Evolutionary conservation across 1,284 basidiomycete genomes (phyloP).

Genomic region (Malassezia globosa): DNA sequence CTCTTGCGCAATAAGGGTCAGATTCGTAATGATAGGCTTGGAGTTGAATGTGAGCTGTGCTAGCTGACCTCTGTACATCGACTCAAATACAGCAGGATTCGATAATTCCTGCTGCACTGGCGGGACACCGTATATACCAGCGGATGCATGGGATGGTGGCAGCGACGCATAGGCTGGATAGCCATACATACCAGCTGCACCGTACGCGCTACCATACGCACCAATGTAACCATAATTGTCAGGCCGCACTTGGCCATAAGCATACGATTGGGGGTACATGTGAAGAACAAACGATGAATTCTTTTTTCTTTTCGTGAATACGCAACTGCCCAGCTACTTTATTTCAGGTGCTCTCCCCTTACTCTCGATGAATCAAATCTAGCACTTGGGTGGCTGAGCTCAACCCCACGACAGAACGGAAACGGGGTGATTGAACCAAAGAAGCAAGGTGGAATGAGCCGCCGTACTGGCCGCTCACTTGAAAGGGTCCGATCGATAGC

Average conservation of each 20-base stretch:
- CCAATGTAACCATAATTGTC: conserved; percentile 4
- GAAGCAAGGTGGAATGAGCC: background rate
- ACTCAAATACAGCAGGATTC: conserved; percentile 60
- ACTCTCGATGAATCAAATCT: too few species aligned
- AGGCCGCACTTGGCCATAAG: conserved; percentile 3
- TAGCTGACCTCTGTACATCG: conserved; percentile 56
- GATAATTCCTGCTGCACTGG: conserved; percentile 7
- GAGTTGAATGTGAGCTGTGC: conserved; percentile 84
- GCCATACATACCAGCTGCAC: background rate
- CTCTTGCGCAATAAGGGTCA: conserved; percentile 89
- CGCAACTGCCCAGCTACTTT: background rate
- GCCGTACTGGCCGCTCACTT: background rate
- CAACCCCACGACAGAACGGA: too few species aligned
- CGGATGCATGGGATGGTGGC: background rate
- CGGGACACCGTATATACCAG: background rate
- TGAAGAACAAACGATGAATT: background rate
- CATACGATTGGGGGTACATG: conserved; percentile 5
- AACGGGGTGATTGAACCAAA: too few species aligned
- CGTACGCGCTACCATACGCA: background rate
- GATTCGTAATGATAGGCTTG: conserved; percentile 80
- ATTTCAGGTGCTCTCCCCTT: too few species aligned
- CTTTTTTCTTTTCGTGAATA: too few species aligned
- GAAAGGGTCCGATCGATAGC: too few species aligned
- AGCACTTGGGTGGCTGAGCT: too few species aligned
- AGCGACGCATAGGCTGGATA: background rate